Evolutionary conservation across 306 rosid genomes (phyloP), one percentile per base, ranked within the genome.

Genomic region (Medicago lupulina): DNA sequence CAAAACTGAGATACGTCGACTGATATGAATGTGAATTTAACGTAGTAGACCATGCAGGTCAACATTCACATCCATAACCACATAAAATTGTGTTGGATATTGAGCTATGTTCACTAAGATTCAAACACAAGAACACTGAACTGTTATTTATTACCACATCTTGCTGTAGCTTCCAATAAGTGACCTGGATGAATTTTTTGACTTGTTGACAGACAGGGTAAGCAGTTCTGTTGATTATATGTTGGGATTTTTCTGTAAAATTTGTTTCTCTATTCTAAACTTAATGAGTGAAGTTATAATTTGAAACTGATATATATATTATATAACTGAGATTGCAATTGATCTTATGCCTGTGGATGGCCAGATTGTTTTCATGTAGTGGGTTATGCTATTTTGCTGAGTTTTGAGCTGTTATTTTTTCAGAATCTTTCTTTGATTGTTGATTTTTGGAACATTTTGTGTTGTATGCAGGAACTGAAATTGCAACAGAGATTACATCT

Each of bases 21-120:
- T 7, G 19, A 59, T 25, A 59, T 8, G 18, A 59, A 59, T 10
- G 5, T 4, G 5, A 21, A 57, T 21, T 59, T 60, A 12, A 60
- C 9, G 2, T 60, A 3, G 21, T 17, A 53, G 28, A 4, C 2
- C 25, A 53, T 53, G 28, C 25, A 53, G 17, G 25, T 53, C 59
- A 53, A 53, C 11, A 60, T 60, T 60, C 66, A 25, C 66, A 28
- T 60, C 41, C 66, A 60, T 60, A 25, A 59, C 28, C 13, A 60
- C 41, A 28, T 14, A 53, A 16, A 21, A 17, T 59, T 25, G 18
- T 59, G 40, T 59, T 25, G 65, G 40, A 60, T 28, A 28, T 7
- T 60, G 66, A 60, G 40, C 66, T 31, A 7, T 25, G 66, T 60
- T 28, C 41, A 60, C 66, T 60, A 28, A 9, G 66, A 28, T 28